phyloP scores from a whole-genome alignment of 768 basidiomycete genomes.

The Pleurotus eryngii region DNA sequence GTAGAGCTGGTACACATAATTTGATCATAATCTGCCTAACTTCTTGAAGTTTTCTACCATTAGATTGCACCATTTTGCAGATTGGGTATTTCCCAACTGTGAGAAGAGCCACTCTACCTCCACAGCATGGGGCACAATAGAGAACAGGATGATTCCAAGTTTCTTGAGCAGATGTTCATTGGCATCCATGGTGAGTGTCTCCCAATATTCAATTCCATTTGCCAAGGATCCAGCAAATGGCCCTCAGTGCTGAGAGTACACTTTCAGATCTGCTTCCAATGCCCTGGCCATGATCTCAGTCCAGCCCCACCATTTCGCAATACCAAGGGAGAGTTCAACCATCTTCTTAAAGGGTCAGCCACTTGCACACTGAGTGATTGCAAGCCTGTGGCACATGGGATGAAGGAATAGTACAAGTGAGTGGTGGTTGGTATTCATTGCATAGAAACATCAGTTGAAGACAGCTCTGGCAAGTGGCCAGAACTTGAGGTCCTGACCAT shows the following conservation, averaged over 20 bases:
- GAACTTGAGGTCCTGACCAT: conserved; percentile 14
- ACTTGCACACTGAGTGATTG: conserved; percentile 19
- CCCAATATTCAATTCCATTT: conserved; percentile 25
- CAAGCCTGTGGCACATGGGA: conserved; percentile 30
- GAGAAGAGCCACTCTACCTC: conserved; percentile 24
- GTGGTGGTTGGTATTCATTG: conserved; percentile 30
- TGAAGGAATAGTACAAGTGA: conserved; percentile 31
- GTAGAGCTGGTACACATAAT: conserved; percentile 6
- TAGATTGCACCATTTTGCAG: conserved; percentile 13
- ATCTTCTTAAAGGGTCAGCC: conserved; percentile 17
- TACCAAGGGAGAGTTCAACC: not conserved
- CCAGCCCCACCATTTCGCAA: too few relatives aligned
- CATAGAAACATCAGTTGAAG: conserved; percentile 26
- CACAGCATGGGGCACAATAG: conserved; percentile 24
- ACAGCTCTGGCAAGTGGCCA: conserved; percentile 1
- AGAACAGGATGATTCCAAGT: conserved; percentile 17
- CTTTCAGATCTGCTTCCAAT: conserved; percentile 14
- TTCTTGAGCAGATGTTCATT: conserved; percentile 9
- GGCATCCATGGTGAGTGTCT: not conserved
- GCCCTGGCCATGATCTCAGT: too few relatives aligned
- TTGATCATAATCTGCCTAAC: conserved; percentile 13
- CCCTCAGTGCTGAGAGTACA: conserved; percentile 16
- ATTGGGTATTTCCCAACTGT: conserved; percentile 16
- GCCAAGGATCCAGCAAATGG: not conserved
- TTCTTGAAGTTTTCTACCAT: conserved; percentile 14